Percentiles rank a stretch among this genome's conserved stretches.
phyloP scores from a whole-genome alignment of 306 rosid species.

The Vigna hirtella region DNA sequence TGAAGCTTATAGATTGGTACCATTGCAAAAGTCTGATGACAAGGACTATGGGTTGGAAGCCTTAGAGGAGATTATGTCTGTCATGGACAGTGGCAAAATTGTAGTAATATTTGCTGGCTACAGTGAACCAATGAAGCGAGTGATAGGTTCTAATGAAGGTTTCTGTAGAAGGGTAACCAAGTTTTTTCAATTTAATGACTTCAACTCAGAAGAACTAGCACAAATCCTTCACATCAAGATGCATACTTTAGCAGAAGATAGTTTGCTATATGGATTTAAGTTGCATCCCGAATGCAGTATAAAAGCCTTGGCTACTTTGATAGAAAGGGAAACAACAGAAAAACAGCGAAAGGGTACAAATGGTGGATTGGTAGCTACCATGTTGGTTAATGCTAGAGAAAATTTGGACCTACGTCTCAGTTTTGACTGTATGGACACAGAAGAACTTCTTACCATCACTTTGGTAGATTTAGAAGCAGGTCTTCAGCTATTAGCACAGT shows the following conservation, averaged over 20 bases:
- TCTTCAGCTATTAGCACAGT: conserved; percentile 61
- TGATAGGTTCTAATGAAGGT: conserved; percentile 90
- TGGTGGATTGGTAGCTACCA: conserved; percentile 83
- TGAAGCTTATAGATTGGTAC: conserved; percentile 93
- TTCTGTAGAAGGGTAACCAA: conserved; percentile 95
- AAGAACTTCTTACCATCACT: conserved; percentile 81
- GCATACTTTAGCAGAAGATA: conserved; percentile 64
- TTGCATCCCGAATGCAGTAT: conserved; percentile 71
- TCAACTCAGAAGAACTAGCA: conserved; percentile 78
- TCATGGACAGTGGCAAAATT: conserved; percentile 94
- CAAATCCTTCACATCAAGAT: conserved; percentile 87
- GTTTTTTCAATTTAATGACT: conserved; percentile 85
- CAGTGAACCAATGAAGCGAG: conserved; percentile 90
- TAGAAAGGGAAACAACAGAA: conserved; percentile 69
- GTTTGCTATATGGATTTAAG: conserved; percentile 86
- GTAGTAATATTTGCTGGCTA: conserved; percentile 96
- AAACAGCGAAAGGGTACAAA: conserved; percentile 84
- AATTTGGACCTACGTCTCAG: conserved; percentile 84
- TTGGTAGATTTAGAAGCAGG: conserved; percentile 84
- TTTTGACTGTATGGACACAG: conserved; percentile 87
- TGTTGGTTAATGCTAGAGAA: conserved; percentile 90
- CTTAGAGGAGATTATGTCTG: conserved; percentile 97
- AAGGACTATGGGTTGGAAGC: conserved; percentile 98
- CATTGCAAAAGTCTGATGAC: conserved; percentile 93
- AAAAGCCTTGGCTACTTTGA: conserved; percentile 67